Conservation (phyloP, 2,329 filamentous ascomycete genomes). For the Cercospora nicotianae region DNA sequence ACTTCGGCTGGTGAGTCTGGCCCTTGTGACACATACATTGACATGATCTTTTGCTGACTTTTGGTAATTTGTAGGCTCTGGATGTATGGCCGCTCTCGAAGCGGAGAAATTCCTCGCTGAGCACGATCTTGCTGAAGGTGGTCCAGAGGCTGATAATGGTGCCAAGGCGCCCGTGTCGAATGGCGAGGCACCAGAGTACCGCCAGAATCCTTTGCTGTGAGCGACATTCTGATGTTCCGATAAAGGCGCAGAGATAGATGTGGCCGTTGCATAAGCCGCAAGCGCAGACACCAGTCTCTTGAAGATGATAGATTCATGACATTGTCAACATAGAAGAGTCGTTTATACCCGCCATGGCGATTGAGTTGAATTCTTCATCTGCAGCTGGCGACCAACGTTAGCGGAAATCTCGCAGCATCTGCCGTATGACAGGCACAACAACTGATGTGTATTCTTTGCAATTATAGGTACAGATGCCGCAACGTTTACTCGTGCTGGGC, state of each 20-base stretch:
- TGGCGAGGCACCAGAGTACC: constrained; percentile 61
- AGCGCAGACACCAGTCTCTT: background rate
- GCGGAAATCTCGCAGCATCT: no score
- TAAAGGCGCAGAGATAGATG: background rate
- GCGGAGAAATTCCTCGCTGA: constrained; percentile 92
- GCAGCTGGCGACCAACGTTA: no score
- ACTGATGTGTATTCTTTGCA: background rate
- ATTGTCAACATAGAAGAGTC: background rate
- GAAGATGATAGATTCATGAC: background rate
- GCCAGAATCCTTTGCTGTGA: constrained; percentile 64
- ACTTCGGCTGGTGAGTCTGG: constrained; percentile 77
- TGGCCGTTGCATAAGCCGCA: background rate
- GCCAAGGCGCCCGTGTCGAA: constrained; percentile 50
- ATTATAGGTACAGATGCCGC: background rate
- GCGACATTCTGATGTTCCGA: background rate
- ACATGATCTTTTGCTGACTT: constrained; percentile 13
- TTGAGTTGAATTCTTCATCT: background rate
- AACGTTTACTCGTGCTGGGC: no score
- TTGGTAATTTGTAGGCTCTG: constrained; percentile 64
- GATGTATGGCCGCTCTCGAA: constrained; percentile 92
- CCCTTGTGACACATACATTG: no score
- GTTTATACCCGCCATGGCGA: constrained; percentile 5
- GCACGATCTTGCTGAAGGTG: constrained; percentile 56
- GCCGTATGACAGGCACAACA: no score
- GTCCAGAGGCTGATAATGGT: constrained; percentile 52